A percentile compares a stretch with the other conserved stretches of the same genome.
Evolutionary conservation across 495 filamentous ascomycete genomes (phyloP).

Genomic region (Penicillium herquei): DNA sequence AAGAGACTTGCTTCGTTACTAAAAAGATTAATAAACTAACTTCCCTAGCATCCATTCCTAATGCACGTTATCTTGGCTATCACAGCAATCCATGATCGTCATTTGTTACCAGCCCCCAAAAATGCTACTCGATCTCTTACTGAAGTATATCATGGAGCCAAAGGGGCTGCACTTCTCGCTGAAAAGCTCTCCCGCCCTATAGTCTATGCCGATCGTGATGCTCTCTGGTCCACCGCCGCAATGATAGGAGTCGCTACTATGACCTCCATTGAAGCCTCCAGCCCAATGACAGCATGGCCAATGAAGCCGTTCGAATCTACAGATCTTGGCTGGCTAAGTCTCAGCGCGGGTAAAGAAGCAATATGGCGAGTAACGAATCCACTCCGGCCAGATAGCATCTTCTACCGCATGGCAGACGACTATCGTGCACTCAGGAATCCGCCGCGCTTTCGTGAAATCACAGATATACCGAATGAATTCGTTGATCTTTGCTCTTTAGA

Average conservation of each 20-base stretch:
- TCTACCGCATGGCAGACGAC: conserved; percentile 24
- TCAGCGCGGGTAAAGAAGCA: conserved; percentile 33
- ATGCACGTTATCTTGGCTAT: conserved; percentile 41
- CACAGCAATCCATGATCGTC: conserved; percentile 36
- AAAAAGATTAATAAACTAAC: neutral
- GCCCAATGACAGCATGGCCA: conserved; percentile 35
- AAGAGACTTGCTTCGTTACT: neutral
- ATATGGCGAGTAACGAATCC: conserved; percentile 35
- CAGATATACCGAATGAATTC: conserved; percentile 11
- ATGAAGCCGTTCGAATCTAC: conserved; percentile 21
- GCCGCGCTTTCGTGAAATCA: neutral
- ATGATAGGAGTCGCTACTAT: conserved; percentile 35
- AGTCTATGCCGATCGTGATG: conserved; percentile 31
- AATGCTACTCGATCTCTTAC: conserved; percentile 14
- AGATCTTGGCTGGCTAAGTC: conserved; percentile 35
- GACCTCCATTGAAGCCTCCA: conserved; percentile 28
- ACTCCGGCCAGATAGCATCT: conserved; percentile 36
- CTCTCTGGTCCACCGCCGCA: conserved; percentile 42
- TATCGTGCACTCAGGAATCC: conserved; percentile 14
- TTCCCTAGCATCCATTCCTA: conserved; percentile 35
- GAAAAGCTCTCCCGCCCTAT: conserved; percentile 27
- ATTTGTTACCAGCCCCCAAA: conserved; percentile 8
- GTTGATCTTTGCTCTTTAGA: conserved; percentile 9
- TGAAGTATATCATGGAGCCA: conserved; percentile 37
- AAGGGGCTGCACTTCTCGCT: conserved; percentile 29